Evolutionary conservation across 228 moss, liverwort and hornwort species (phyloP), one percentile per base, ranked within the genome.

Genomic region (Sphagnum fallax): DNA sequence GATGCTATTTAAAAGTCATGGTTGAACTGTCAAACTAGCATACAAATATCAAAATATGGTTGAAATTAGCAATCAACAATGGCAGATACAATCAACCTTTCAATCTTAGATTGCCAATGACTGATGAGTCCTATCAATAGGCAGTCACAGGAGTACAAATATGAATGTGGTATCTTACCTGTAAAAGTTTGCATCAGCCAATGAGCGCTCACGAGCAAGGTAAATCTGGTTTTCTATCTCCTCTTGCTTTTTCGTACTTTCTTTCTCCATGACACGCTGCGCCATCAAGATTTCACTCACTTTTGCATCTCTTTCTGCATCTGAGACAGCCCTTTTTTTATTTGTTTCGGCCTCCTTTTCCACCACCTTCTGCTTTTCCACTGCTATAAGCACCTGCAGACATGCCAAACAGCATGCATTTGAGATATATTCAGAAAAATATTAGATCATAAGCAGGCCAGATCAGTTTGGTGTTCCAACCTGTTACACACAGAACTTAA

Each of bases 321-420:
- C 91, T 67, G 91, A 87, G 16, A 98, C 91, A 70, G 93, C 97
- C 81, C 93, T 89, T 65, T 92, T 98, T 63, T 91, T 98, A 67
- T 88, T 60, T 6, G 97, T 98, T 81, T 98, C 97, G 11, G 97
- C 93, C 80, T 98, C 93, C 68, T 98, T 98, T 74, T 98, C 97
- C 52, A 90, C 93, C 66, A 98, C 97, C 80, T 98, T 98, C 71
- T 98, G 97, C 81, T 93, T 98, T 80, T 98, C 97, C 67, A 90
- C 80, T 63, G 97, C 97, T 74, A 98, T 98, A 71, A 98, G 62
- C 63, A 98, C 97, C 94, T 94, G 78, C 0, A 32, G 32, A 32
- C 32, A 32, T 32, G 32, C 32, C 32, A 32, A 32, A 32, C 32
- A 32, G 32, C 32, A 32, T 32, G 32, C 32, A 32, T 32, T 32